Percentiles rank a stretch among this genome's conserved stretches.
These are phyloP conservation scores for Scheffersomyces insectosa DNA, from an alignment of 1,139 yeast species.

Conservation along the genomic window DNA sequence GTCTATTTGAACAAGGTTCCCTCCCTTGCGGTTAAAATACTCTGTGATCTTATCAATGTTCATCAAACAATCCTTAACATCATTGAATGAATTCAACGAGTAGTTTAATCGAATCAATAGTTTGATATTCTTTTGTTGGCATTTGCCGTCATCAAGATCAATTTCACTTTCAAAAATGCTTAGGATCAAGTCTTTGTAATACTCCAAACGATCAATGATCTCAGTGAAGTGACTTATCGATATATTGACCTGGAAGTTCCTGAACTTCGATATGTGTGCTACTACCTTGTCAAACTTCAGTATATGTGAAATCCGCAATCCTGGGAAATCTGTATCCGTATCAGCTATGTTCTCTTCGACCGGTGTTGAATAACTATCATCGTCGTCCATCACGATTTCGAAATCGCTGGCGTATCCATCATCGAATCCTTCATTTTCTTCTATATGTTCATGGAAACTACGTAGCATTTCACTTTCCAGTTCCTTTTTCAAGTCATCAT, in stretches of 20 bases:
- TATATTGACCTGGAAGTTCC: constrained; percentile 1
- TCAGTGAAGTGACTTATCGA: neutral
- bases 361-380: neutral
- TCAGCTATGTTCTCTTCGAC: neutral
- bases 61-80: constrained; percentile 9
- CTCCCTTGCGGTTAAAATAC: constrained; percentile 2
- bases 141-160: neutral
- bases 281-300: neutral
- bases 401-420: neutral
- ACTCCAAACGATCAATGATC: neutral
- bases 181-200: neutral
- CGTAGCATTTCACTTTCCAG: neutral
- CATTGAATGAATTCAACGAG: constrained; percentile 5
- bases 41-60: constrained; percentile 5
- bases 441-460: neutral
- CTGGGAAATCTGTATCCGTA: neutral
- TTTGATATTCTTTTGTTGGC: constrained; percentile 2
- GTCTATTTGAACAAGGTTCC: constrained; percentile 5
- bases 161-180: neutral
- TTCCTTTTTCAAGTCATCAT: neutral
- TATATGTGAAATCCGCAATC: neutral
- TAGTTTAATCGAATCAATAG: constrained; percentile 5
- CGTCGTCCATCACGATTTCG: neutral
- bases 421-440: neutral
- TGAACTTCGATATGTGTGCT: neutral